Percentiles rank a stretch among this genome's conserved stretches.
These are phyloP conservation scores for Naganishia kalamii DNA, from an alignment of 768 basidiomycete species.

Conservation along the genomic window DNA sequence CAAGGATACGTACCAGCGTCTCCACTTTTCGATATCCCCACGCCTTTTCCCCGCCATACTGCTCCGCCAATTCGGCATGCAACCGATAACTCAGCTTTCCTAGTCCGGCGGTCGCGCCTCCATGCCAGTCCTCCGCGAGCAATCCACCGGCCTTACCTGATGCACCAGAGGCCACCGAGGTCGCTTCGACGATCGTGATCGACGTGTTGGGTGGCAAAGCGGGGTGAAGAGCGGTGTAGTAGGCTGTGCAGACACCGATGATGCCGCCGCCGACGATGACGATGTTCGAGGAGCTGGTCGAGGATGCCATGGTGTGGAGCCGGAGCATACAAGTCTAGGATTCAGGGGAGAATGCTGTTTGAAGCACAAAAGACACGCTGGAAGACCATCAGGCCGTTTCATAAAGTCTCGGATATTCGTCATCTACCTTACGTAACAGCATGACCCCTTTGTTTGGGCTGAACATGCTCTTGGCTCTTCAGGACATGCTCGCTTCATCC, in stretches of 20 bases:
- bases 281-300: conserved; percentile 47
- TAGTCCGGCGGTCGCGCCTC: conserved; percentile 37
- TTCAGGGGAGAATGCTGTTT: too few relatives aligned
- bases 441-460: too few relatives aligned
- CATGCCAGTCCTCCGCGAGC: conserved; percentile 74
- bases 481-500: too few relatives aligned
- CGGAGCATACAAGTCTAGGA: background rate
- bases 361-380: background rate
- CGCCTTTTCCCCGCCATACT: conserved; percentile 62
- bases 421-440: too few relatives aligned
- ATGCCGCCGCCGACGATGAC: conserved; percentile 81
- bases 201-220: conserved; percentile 30
- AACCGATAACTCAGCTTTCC: conserved; percentile 52
- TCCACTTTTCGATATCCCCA: conserved; percentile 78
- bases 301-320: background rate
- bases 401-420: too few relatives aligned
- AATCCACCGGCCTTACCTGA: conserved; percentile 49
- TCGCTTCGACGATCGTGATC: conserved; percentile 67
- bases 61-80: conserved; percentile 64
- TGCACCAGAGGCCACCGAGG: conserved; percentile 60
- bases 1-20: conserved; percentile 22
- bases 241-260: conserved; percentile 75
- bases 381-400: background rate
- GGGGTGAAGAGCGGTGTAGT: conserved; percentile 52
- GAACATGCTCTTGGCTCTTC: too few relatives aligned